Base-by-base conservation (phyloP, 2,329 filamentous ascomycete species). In the Bimuria novae-zelandiae region DNA sequence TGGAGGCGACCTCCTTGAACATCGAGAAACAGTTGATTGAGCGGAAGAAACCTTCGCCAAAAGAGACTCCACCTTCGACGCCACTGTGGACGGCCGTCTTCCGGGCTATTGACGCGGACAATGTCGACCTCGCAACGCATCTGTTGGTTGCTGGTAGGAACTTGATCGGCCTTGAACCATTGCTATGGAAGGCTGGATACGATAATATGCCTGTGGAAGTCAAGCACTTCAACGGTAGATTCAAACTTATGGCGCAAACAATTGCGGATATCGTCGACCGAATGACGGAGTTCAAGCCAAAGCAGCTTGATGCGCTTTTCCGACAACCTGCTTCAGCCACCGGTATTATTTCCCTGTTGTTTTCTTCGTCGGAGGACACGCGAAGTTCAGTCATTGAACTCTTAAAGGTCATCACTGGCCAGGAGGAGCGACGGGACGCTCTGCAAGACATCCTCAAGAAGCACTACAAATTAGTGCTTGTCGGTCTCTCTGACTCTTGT, bases 361-460 rank as follows among this genome's bases (percentile, higher is more conserved):
- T 97, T 51, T 92, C 92, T 37, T 89, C 90, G 14, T 88, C 95
- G 61, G 80, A 89, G 51, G 82, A 86, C 52, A 87, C 94, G 29
- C 91, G 90, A 56, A 88, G 92, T 68, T 88, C 90, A 14, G 87
- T 89, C 1, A 83, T 92, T 6, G 89, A 92, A 60, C 78, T 97
- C 23, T 82, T 97, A 59, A 96, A 96, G 73, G 85, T 85, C 30
- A 84, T 93, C 63, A 94, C 90, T 30, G 84, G 83, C 7, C 85
- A 95, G 70, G 81, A 82, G 48, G 81, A 79, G 54, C 78, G 85
- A 51, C 76, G 81, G 56, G 84, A 87, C 59, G 85, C 84, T 14
- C 75, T 89, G 12, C 81, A 81, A 39, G 80, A 86, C 62, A 72
- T 88, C n/a, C 67, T 87, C n/a, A 75, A 78, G 43, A 76, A 77